Conservation (phyloP, 208 protist species). For the Leishmania turanica region DNA sequence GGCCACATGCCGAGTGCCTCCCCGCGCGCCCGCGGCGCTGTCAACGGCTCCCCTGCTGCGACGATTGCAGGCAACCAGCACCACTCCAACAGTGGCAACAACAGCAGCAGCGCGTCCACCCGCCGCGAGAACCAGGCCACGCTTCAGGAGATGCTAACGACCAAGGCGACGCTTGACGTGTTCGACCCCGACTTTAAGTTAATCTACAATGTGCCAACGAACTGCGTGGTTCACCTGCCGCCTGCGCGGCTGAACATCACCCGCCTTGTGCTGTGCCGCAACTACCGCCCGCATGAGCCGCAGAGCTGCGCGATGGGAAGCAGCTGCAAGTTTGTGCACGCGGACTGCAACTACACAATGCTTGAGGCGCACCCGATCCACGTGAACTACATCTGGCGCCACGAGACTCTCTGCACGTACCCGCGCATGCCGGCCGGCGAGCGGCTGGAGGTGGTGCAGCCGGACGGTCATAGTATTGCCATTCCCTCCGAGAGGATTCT, state of each 20-base stretch:
- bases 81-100: background rate
- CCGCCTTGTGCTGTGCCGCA: constrained; percentile 82
- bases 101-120: background rate
- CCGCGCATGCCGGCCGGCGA: constrained; percentile 43
- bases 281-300: constrained; percentile 51
- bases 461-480: constrained; percentile 26
- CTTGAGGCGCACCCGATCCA: constrained; percentile 72
- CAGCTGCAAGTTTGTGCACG: constrained; percentile 86
- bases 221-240: constrained; percentile 60
- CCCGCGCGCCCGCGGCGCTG: background rate
- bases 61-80: background rate
- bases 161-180: constrained; percentile 36
- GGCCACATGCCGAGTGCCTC: background rate
- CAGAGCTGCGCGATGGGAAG: constrained; percentile 60
- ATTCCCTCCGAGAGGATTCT: constrained; percentile 48
- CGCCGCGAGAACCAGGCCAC: constrained; percentile 12
- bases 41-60: background rate
- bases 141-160: constrained; percentile 4
- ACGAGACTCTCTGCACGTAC: constrained; percentile 69
- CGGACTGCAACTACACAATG: constrained; percentile 50
- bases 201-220: constrained; percentile 61
- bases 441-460: constrained; percentile 22
- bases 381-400: constrained; percentile 84
- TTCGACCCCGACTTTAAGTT: constrained; percentile 73
- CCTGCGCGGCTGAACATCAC: constrained; percentile 81